Percentiles rank a stretch among this genome's conserved stretches.
Conservation (phyloP, 495 filamentous ascomycete genomes). For the Monascus purpureus region DNA sequence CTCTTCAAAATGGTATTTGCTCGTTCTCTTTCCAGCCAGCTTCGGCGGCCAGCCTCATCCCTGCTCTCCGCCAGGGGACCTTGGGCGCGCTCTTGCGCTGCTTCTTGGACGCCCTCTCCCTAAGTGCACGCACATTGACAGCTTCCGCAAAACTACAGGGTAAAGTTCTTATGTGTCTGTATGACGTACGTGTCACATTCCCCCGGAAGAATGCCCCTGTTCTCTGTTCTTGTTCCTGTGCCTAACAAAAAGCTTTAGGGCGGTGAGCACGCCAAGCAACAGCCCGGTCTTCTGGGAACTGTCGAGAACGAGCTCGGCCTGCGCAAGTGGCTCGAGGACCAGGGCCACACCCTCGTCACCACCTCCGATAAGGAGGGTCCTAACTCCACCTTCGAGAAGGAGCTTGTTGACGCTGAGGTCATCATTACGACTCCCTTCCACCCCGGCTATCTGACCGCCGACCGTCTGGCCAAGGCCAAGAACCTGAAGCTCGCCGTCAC, state of each 20-base stretch:
- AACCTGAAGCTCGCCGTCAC: constrained; percentile 95
- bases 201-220: no score
- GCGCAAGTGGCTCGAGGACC: constrained; percentile 89
- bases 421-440: constrained; percentile 99
- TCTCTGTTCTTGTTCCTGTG: no score
- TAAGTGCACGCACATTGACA: constrained; percentile 39
- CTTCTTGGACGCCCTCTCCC: constrained; percentile 18
- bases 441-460: constrained; percentile 92
- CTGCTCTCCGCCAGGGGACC: constrained; percentile 29
- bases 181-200: constrained; percentile 46
- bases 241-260: no score
- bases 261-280: constrained; percentile 54
- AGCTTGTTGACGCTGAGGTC: constrained; percentile 91
- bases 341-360: constrained; percentile 90
- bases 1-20: constrained; percentile 57
- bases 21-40: constrained; percentile 41
- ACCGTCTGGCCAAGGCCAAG: constrained; percentile 95
- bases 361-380: constrained; percentile 95
- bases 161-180: constrained; percentile 62
- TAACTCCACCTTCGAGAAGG: constrained; percentile 85
- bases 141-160: constrained; percentile 45
- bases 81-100: constrained; percentile 8
- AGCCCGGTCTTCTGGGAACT: constrained; percentile 79
- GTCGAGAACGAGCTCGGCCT: constrained; percentile 97
- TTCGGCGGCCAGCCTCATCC: constrained; percentile 44